Percentiles rank a stretch among this genome's conserved stretches.
phyloP scores from a whole-genome alignment of 805 yeast genomes.

The Maudiozyma barnettii region DNA sequence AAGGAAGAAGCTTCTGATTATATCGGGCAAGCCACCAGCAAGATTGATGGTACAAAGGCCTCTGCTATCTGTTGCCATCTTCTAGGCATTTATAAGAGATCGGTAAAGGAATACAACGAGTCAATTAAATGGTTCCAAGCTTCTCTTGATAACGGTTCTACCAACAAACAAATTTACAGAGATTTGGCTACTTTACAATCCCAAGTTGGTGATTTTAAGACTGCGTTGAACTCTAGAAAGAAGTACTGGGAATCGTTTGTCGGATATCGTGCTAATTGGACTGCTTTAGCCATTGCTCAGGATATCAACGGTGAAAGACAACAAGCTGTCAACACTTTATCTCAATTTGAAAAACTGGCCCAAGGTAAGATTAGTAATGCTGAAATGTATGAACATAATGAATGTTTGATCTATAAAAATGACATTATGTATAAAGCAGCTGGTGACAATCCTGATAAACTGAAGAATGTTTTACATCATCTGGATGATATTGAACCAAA shows the following conservation, averaged over 20 bases:
- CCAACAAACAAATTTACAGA: slow-evolving; percentile 67
- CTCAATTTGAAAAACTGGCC: slow-evolving; percentile 66
- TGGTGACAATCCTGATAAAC: slow-evolving; percentile 32
- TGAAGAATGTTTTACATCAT: slow-evolving; percentile 51
- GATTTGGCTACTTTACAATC: slow-evolving; percentile 75
- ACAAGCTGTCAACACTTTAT: slow-evolving; percentile 61
- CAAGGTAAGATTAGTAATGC: slow-evolving; percentile 56
- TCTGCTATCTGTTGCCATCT: slow-evolving; percentile 77
- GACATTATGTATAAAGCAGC: slow-evolving; percentile 55
- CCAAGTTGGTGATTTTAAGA: slow-evolving; percentile 67
- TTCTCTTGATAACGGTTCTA: slow-evolving; percentile 68
- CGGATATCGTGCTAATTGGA: slow-evolving; percentile 87
- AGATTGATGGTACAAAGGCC: slow-evolving; percentile 36
- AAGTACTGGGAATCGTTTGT: slow-evolving; percentile 61
- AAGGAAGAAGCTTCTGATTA: slow-evolving; percentile 53
- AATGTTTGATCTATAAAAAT: slow-evolving; percentile 66
- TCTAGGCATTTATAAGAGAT: slow-evolving; percentile 73
- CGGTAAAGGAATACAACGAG: slow-evolving; percentile 56
- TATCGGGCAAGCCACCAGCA: slow-evolving; percentile 50
- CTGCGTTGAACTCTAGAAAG: slow-evolving; percentile 53
- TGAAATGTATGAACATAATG: slow-evolving; percentile 72
- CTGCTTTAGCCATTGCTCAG: slow-evolving; percentile 77
- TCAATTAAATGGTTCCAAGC: slow-evolving; percentile 71
- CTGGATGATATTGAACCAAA: slow-evolving; percentile 45
- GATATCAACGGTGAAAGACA: slow-evolving; percentile 59